These are phyloP conservation scores for Ambrosiella beaveri DNA, from an alignment of 2,329 filamentous ascomycete genomes.

Conservation along the genomic window DNA sequence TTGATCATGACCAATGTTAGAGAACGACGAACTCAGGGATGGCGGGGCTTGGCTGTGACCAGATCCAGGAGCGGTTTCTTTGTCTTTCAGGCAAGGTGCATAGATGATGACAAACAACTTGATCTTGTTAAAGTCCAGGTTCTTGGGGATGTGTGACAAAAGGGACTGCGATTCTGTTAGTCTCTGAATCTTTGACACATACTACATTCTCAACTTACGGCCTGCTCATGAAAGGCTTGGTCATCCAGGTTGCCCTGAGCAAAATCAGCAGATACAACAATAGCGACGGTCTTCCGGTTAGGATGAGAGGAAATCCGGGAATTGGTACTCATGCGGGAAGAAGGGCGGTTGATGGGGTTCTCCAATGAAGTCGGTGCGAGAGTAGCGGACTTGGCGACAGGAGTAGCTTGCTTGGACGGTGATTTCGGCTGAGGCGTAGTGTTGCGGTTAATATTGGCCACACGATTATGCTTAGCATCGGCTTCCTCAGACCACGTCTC, in stretches of 20 bases:
- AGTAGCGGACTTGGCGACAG: background rate
- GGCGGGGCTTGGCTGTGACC: constrained; percentile 37
- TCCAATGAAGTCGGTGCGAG: background rate
- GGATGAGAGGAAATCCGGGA: constrained; percentile 5
- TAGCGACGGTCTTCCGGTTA: constrained; percentile 57
- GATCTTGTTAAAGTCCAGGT: constrained; percentile 53
- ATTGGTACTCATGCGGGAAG: constrained; percentile 8
- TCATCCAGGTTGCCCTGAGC: constrained; percentile 40
- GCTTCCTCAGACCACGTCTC: constrained; percentile 87
- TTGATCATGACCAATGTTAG: constrained; percentile 64
- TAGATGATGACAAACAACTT: constrained; percentile 84
- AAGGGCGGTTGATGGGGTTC: constrained; percentile 3
- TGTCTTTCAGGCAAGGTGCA: constrained; percentile 60
- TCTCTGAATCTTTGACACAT: background rate
- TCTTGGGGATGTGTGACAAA: constrained; percentile 69
- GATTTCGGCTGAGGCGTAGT: background rate
- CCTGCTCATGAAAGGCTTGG: constrained; percentile 54
- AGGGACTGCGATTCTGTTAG: constrained; percentile 43
- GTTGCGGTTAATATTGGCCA: background rate
- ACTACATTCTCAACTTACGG: constrained; percentile 38
- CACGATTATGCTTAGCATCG: constrained; percentile 41
- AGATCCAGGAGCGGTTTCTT: constrained; percentile 31
- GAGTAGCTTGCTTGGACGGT: background rate
- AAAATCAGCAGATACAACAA: constrained; percentile 71
- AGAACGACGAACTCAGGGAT: constrained; percentile 67